A percentile compares a stretch with the other conserved stretches of the same genome.
phyloP scores from a whole-genome alignment of 2,329 filamentous ascomycete species.

The Sclerotinia nivalis region DNA sequence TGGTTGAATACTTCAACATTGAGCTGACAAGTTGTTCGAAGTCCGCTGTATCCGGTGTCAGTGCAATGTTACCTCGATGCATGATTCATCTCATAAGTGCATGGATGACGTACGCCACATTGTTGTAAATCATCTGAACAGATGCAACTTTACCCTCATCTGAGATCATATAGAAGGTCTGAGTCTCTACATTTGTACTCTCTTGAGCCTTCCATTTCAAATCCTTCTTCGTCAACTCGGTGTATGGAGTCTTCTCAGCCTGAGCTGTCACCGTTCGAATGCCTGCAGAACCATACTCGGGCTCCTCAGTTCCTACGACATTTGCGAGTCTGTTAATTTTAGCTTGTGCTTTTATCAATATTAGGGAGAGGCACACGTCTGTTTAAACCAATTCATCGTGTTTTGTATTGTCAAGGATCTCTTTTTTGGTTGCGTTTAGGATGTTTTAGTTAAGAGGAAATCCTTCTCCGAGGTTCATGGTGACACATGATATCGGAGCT shows the following conservation, averaged over 20 bases:
- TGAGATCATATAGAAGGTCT: constrained; percentile 87
- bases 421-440: constrained; percentile 14
- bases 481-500: constrained; percentile 8
- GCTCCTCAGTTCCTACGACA: constrained; percentile 94
- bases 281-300: constrained; percentile 87
- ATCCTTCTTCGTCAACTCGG: constrained; percentile 74
- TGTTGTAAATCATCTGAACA: constrained; percentile 95
- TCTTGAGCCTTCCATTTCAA: constrained; percentile 81
- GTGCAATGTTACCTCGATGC: constrained; percentile 11
- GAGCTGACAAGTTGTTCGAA: constrained; percentile 90
- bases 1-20: constrained; percentile 88
- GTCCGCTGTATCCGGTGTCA: constrained; percentile 60
- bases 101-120: constrained; percentile 71
- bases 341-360: constrained; percentile 10
- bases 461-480: constrained; percentile 17
- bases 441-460: constrained; percentile 11
- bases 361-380: constrained; percentile 23
- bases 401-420: constrained; percentile 14
- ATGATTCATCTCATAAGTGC: constrained; percentile 31
- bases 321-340: constrained; percentile 58
- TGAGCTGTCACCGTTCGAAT: constrained; percentile 85
- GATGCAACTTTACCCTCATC: constrained; percentile 76
- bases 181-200: constrained; percentile 88
- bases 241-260: constrained; percentile 74
- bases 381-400: constrained; percentile 26